Conservation (phyloP, 352 stramenopile genomes). For the Globisporangium mamillatum region DNA sequence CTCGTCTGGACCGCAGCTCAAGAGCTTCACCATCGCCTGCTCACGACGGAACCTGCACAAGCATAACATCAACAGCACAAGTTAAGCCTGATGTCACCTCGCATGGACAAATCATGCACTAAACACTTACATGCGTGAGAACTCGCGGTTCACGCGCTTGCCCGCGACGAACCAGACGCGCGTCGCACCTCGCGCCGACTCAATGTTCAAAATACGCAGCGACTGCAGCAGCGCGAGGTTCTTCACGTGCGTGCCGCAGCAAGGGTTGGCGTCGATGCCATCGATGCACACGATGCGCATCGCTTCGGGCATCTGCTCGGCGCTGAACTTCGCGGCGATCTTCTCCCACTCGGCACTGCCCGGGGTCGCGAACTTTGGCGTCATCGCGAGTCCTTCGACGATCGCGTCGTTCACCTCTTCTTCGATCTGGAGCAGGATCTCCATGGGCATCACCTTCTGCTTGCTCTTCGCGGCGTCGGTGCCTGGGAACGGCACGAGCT, state of each 20-base stretch:
- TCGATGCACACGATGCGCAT: constrained; percentile 86
- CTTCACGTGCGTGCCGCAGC: constrained; percentile 87
- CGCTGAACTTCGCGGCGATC: constrained; percentile 59
- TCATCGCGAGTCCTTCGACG: constrained; percentile 48
- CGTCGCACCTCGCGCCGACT: constrained; percentile 59
- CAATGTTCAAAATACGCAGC: constrained; percentile 71
- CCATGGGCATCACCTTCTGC: constrained; percentile 29
- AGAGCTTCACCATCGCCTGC: constrained; percentile 63
- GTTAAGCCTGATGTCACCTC: neutral
- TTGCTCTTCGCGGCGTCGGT: constrained; percentile 19
- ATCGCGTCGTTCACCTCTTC: constrained; percentile 77
- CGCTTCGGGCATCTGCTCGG: constrained; percentile 50
- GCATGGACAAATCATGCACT: neutral
- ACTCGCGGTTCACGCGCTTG: constrained; percentile 74
- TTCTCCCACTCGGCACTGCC: constrained; percentile 55
- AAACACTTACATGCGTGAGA: constrained; percentile 47
- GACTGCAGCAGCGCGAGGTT: constrained; percentile 53
- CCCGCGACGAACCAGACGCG: constrained; percentile 86
- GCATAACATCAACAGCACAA: neutral
- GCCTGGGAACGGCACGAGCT: constrained; percentile 51
- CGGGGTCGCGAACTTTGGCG: constrained; percentile 47
- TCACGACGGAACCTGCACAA: constrained; percentile 46
- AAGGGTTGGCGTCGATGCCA: constrained; percentile 82
- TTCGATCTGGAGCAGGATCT: constrained; percentile 59
- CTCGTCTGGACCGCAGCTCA: constrained; percentile 64